These are phyloP conservation scores for Stropharia rugosoannulata DNA, from an alignment of 768 basidiomycete species.

Conservation along the genomic window DNA sequence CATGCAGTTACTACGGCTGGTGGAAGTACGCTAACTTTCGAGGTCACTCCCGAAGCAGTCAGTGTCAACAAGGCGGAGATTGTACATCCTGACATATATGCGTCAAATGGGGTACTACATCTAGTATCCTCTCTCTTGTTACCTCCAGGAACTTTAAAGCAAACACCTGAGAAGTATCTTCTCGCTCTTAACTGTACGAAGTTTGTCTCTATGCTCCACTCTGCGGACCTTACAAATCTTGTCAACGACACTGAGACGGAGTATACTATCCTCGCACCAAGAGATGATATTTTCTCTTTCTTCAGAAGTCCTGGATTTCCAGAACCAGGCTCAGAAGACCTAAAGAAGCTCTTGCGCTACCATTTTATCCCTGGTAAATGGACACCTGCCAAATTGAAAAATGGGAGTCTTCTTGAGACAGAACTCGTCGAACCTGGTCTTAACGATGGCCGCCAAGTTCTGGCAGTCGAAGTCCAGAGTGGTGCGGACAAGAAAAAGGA, in stretches of 20 bases:
- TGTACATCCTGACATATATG: slow-evolving; percentile 81
- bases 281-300: slow-evolving; percentile 76
- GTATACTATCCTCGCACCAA: slow-evolving; percentile 90
- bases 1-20: slow-evolving; percentile 68
- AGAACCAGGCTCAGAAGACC: slow-evolving; percentile 60
- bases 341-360: slow-evolving; percentile 77
- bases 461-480: slow-evolving; percentile 62
- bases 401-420: slow-evolving; percentile 79
- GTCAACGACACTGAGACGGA: slow-evolving; percentile 67
- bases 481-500: slow-evolving; percentile 43
- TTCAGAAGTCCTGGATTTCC: slow-evolving; percentile 59
- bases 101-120: slow-evolving; percentile 94
- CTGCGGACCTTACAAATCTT: slow-evolving; percentile 68
- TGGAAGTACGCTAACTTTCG: slow-evolving; percentile 64
- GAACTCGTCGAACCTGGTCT: slow-evolving; percentile 73
- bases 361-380: slow-evolving; percentile 90
- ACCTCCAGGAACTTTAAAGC: slow-evolving; percentile 67
- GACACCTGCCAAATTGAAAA: slow-evolving; percentile 63
- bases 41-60: slow-evolving; percentile 51
- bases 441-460: slow-evolving; percentile 65
- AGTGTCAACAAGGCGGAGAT: slow-evolving; percentile 59
- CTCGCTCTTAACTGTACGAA: slow-evolving; percentile 88
- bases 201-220: slow-evolving; percentile 87
- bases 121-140: slow-evolving; percentile 82
- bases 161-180: slow-evolving; percentile 95